phyloP scores from a whole-genome alignment of 2,329 filamentous ascomycete species.

The Nemania sp. region DNA sequence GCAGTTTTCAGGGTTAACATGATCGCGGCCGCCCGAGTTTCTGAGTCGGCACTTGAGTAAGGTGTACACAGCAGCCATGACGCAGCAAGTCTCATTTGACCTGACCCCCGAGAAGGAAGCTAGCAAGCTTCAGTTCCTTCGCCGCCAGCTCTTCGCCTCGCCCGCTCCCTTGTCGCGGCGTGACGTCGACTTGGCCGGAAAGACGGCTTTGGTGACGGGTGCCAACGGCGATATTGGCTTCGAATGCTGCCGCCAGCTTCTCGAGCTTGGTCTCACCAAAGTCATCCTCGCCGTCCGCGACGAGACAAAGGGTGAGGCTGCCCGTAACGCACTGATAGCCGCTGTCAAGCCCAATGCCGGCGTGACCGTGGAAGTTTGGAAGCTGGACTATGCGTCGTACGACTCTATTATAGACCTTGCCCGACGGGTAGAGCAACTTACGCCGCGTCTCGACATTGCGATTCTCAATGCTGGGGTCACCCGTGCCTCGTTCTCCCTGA shows the following conservation, averaged over 20 bases:
- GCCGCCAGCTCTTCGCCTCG: conserved; percentile 15
- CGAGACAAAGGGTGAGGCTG: conserved; percentile 34
- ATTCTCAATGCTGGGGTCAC: neutral
- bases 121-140: conserved; percentile 7
- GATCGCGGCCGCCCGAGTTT: no score
- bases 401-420: neutral
- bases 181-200: conserved; percentile 1
- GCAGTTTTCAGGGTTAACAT: no score
- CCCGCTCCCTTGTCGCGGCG: neutral
- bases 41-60: no score
- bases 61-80: neutral
- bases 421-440: neutral
- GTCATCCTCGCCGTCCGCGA: conserved; percentile 43
- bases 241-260: conserved; percentile 41
- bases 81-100: conserved; percentile 8
- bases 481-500: neutral
- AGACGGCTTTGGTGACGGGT: conserved; percentile 41
- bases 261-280: conserved; percentile 36
- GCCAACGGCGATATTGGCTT: conserved; percentile 42
- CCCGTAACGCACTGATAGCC: neutral
- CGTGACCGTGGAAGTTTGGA: neutral
- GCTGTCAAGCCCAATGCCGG: neutral
- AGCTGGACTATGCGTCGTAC: neutral
- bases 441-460: neutral
- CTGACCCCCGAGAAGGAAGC: conserved; percentile 23